phyloP scores from a whole-genome alignment of 2,329 filamentous ascomycete species.

The Aspergillus viridinutans region DNA sequence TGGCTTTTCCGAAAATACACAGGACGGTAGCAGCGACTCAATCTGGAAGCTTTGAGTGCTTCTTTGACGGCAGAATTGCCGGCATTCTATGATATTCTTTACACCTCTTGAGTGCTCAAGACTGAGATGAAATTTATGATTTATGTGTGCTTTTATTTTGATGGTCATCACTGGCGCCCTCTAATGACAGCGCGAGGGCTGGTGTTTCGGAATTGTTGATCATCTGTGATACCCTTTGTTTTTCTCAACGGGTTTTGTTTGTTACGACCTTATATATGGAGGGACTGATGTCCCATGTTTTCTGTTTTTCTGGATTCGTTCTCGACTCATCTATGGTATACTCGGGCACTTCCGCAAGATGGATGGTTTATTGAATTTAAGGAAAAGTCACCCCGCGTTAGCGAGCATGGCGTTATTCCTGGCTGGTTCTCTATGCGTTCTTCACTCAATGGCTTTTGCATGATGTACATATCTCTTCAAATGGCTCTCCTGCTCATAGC shows the following conservation, averaged over 20 bases:
- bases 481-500: neutral
- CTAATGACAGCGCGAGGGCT: constrained; percentile 16
- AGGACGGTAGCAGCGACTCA: constrained; percentile 28
- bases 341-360: neutral
- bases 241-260: constrained; percentile 1
- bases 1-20: constrained; percentile 31
- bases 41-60: constrained; percentile 35
- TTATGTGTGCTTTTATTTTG: constrained; percentile 4
- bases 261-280: constrained; percentile 3
- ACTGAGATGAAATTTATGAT: constrained; percentile 3
- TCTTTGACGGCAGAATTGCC: neutral
- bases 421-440: neutral
- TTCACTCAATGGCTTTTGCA: neutral
- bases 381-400: neutral
- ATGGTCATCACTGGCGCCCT: constrained; percentile 18
- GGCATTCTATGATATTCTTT: neutral
- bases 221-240: constrained; percentile 31
- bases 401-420: neutral
- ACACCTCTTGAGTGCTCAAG: neutral
- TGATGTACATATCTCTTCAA: neutral
- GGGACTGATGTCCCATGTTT: neutral
- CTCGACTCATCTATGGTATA: neutral
- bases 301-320: neutral
- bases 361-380: neutral
- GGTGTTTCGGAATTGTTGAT: constrained; percentile 20